phyloP scores from a whole-genome alignment of 2,329 filamentous ascomycete genomes.

The Penicillium sp. region DNA sequence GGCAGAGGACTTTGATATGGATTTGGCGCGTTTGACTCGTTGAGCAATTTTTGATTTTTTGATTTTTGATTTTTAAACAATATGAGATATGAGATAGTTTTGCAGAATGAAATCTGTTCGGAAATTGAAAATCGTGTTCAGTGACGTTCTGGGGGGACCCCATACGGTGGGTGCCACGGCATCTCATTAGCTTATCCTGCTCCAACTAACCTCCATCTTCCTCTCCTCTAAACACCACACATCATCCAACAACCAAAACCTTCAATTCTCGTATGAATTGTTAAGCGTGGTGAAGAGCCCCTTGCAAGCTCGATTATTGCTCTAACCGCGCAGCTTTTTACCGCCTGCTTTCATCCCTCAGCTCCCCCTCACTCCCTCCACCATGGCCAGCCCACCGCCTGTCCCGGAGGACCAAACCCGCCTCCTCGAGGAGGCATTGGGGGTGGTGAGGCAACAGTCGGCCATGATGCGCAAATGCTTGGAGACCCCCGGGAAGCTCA shows the following conservation, averaged over 20 bases:
- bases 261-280: constrained; percentile 9
- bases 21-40: background rate
- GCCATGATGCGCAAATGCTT: constrained; percentile 96
- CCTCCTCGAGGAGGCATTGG: constrained; percentile 94
- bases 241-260: constrained; percentile 2
- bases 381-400: constrained; percentile 57
- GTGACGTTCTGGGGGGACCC: constrained; percentile 21
- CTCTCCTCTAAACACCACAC: constrained; percentile 3
- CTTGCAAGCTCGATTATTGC: constrained; percentile 13
- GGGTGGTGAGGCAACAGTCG: constrained; percentile 95
- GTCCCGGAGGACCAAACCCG: constrained; percentile 80
- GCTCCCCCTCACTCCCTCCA: constrained; percentile 27
- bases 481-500: constrained; percentile 95
- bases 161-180: constrained; percentile 15
- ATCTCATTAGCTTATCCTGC: constrained; percentile 20
- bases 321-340: constrained; percentile 25
- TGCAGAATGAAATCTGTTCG: background rate
- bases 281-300: constrained; percentile 8
- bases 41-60: background rate
- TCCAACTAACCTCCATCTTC: constrained; percentile 12
- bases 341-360: constrained; percentile 27
- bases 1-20: background rate
- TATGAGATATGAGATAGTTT: background rate
- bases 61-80: background rate
- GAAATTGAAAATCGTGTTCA: background rate